phyloP scores from a whole-genome alignment of 2,329 filamentous ascomycete species.

The Harringtonia lauricola region DNA sequence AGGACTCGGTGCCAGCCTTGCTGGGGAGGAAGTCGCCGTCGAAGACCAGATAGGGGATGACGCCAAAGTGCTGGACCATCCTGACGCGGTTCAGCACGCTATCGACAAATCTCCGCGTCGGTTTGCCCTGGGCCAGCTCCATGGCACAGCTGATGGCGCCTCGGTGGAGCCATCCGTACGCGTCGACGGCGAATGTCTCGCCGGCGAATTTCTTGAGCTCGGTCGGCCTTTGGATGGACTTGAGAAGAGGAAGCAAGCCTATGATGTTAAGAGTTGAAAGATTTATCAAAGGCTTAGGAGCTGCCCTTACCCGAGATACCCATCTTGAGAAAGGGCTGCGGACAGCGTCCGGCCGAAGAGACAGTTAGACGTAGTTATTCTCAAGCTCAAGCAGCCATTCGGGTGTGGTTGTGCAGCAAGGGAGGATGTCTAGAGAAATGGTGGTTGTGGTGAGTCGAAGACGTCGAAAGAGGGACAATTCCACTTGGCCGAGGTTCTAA shows the following conservation, averaged over 20 bases:
- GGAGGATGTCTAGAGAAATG: background rate
- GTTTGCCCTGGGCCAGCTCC: conserved; percentile 79
- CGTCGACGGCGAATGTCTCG: conserved; percentile 87
- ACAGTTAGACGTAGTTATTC: background rate
- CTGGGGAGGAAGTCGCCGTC: conserved; percentile 92
- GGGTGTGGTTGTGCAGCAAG: background rate
- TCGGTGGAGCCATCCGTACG: conserved; percentile 96
- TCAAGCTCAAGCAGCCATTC: conserved; percentile 6
- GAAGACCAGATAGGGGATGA: conserved; percentile 92
- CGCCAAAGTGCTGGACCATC: conserved; percentile 88
- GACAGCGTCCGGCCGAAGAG: conserved; percentile 1
- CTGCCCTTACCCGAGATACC: conserved; percentile 11
- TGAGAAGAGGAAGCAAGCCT: conserved; percentile 85
- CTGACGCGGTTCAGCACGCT: conserved; percentile 82
- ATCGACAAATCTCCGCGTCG: conserved; percentile 81
- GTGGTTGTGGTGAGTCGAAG: background rate
- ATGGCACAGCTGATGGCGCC: conserved; percentile 84
- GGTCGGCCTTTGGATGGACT: conserved; percentile 87
- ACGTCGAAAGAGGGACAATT: no score
- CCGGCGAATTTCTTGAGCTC: conserved; percentile 80
- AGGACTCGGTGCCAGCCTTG: conserved; percentile 77
- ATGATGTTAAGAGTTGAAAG: background rate
- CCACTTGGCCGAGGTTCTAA: no score
- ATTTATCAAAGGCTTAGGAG: background rate
- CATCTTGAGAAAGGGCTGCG: conserved; percentile 7